These are phyloP conservation scores for Gaillardinia entomophila DNA, from an alignment of 805 yeast species.

Conservation along the genomic window DNA sequence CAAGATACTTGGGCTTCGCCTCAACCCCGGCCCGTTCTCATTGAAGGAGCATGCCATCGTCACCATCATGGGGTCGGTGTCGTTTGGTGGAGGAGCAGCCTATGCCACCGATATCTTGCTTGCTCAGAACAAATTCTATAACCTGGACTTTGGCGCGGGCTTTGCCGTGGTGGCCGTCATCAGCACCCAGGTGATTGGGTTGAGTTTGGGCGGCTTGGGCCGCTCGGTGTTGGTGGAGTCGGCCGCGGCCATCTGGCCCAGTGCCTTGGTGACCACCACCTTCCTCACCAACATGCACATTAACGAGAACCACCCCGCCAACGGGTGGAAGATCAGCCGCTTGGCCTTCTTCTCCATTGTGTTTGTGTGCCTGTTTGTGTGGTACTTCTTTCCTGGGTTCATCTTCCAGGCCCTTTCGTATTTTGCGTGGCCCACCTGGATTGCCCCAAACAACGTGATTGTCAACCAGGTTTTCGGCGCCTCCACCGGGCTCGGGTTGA, in stretches of 20 bases:
- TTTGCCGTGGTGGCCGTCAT: conserved; percentile 46
- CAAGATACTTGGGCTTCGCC: conserved; percentile 23
- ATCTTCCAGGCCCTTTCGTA: conserved; percentile 53
- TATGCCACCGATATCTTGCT: conserved; percentile 54
- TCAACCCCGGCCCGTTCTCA: conserved; percentile 61
- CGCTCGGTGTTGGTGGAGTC: conserved; percentile 58
- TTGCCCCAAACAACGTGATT: conserved; percentile 51
- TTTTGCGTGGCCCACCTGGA: conserved; percentile 66
- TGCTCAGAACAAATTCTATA: conserved; percentile 46
- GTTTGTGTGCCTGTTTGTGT: conserved; percentile 37
- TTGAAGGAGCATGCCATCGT: conserved; percentile 57
- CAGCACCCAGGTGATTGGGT: conserved; percentile 61
- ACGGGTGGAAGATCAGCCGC: conserved; percentile 58
- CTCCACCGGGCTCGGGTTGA: conserved; percentile 53
- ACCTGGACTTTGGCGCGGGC: conserved; percentile 44
- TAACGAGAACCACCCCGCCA: conserved; percentile 45
- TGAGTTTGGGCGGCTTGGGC: conserved; percentile 60
- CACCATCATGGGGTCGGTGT: conserved; percentile 46
- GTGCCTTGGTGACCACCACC: conserved; percentile 54
- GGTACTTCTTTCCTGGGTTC: conserved; percentile 59
- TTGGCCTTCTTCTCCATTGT: conserved; percentile 42
- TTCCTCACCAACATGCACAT: conserved; percentile 48
- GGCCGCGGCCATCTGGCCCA: conserved; percentile 68
- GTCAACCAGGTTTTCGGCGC: conserved; percentile 64
- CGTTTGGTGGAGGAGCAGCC: conserved; percentile 40